A percentile compares a stretch with the other conserved stretches of the same genome.
Conservation (phyloP, 2,329 filamentous ascomycete genomes). For the Colletotrichum salicis region DNA sequence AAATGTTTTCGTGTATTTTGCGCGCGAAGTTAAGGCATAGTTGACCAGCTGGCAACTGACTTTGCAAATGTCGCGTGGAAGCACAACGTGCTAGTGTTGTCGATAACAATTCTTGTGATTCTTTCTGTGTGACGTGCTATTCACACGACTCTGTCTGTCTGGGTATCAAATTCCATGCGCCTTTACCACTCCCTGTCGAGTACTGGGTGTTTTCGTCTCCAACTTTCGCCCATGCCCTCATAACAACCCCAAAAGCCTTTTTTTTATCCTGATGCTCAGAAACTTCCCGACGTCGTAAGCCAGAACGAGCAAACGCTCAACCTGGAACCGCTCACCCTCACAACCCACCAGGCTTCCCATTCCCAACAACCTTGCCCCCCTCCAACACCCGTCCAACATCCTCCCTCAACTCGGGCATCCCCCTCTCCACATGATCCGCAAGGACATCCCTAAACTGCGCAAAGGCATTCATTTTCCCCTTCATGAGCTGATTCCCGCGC, state of each 20-base stretch:
- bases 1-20: neutral
- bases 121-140: neutral
- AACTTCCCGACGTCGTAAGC: no score
- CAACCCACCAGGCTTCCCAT: conserved; percentile 6
- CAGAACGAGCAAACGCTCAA: no score
- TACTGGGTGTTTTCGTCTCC: no score
- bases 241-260: no score
- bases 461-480: conserved; percentile 73
- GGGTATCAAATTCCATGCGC: neutral
- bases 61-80: conserved; percentile 3
- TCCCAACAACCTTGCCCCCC: conserved; percentile 47
- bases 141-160: neutral
- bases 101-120: neutral
- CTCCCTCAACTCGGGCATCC: conserved; percentile 68
- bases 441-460: conserved; percentile 69
- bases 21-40: conserved; percentile 14
- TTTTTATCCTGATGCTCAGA: no score
- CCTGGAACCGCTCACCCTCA: neutral
- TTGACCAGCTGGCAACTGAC: conserved; percentile 11
- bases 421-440: conserved; percentile 65
- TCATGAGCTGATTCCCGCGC: conserved; percentile 73
- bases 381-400: conserved; percentile 64
- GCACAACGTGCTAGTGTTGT: neutral
- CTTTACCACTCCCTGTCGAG: no score
- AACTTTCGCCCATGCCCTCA: neutral